Percentiles rank a stretch among this genome's conserved stretches.
Conservation (phyloP, 140 eudicot species). For the Anethum foeniculum region DNA sequence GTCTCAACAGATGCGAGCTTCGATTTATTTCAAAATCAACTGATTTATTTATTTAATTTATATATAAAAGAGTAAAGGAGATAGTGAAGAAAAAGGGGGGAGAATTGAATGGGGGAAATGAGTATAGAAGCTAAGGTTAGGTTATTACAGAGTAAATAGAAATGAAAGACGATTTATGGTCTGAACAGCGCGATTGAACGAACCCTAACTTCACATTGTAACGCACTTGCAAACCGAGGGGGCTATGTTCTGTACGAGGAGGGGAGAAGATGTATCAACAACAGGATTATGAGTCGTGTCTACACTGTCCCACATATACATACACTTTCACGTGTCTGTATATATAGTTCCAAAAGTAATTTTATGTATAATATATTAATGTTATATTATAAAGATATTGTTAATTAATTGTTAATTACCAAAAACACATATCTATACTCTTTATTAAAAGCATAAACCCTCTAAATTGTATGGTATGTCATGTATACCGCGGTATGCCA, state of each 20-base stretch:
- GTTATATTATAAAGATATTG: too few relatives aligned
- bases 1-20: neutral
- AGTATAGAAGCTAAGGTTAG: neutral
- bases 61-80: neutral
- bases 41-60: neutral
- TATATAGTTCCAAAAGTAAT: too few relatives aligned
- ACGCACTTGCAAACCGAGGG: slow-evolving; percentile 2
- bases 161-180: neutral
- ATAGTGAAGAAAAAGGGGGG: neutral
- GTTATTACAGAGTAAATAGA: neutral
- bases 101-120: neutral
- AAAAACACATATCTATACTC: too few relatives aligned
- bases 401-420: too few relatives aligned
- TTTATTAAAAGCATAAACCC: too few relatives aligned
- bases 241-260: neutral
- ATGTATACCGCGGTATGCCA: too few relatives aligned
- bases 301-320: neutral
- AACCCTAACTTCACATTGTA: slow-evolving; percentile 9
- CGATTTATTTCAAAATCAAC: neutral
- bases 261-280: neutral
- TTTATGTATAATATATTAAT: too few relatives aligned
- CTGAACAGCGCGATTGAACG: neutral
- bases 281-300: neutral
- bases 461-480: too few relatives aligned
- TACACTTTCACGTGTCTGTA: neutral